These are phyloP conservation scores for Pyrrhoderma lamaoense DNA, from an alignment of 1,284 basidiomycete genomes.

Conservation along the genomic window DNA sequence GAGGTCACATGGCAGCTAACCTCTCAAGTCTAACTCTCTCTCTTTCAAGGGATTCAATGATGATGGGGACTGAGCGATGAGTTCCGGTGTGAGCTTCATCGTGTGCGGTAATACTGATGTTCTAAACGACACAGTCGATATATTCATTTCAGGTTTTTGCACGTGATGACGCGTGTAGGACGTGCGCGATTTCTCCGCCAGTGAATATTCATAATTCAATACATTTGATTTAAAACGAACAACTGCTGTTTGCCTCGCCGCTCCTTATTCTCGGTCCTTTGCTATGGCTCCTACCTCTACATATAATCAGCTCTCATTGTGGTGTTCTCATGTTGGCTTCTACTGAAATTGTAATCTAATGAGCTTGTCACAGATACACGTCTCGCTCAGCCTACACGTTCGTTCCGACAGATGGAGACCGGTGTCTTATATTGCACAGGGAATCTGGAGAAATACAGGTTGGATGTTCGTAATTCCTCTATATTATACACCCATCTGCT, in stretches of 20 bases:
- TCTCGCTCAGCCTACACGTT: conserved; percentile 53
- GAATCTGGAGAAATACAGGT: conserved; percentile 66
- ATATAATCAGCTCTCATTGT: conserved; percentile 68
- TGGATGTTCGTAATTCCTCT: conserved; percentile 41
- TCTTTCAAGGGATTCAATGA: conserved; percentile 89
- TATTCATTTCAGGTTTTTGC: conserved; percentile 13
- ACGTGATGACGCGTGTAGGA: conserved; percentile 55
- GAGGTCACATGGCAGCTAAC: conserved; percentile 37
- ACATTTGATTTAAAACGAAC: too few relatives aligned
- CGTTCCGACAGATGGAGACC: conserved; percentile 55
- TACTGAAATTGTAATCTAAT: too few relatives aligned
- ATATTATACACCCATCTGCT: background rate
- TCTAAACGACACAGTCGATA: background rate
- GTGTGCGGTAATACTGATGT: conserved; percentile 23
- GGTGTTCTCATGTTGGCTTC: too few relatives aligned
- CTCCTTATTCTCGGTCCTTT: conserved; percentile 10
- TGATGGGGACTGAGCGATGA: conserved; percentile 71
- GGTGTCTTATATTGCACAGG: conserved; percentile 63
- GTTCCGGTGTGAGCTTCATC: conserved; percentile 93
- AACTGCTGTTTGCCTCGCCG: conserved; percentile 11
- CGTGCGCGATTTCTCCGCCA: conserved; percentile 33
- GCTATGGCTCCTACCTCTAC: conserved; percentile 35
- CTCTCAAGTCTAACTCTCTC: conserved; percentile 90
- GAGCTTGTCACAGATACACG: conserved; percentile 6
- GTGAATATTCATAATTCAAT: background rate